A percentile compares a stretch with the other conserved stretches of the same genome.
These are phyloP conservation scores for Collybia nuda DNA, from an alignment of 768 basidiomycete species.

Conservation along the genomic window DNA sequence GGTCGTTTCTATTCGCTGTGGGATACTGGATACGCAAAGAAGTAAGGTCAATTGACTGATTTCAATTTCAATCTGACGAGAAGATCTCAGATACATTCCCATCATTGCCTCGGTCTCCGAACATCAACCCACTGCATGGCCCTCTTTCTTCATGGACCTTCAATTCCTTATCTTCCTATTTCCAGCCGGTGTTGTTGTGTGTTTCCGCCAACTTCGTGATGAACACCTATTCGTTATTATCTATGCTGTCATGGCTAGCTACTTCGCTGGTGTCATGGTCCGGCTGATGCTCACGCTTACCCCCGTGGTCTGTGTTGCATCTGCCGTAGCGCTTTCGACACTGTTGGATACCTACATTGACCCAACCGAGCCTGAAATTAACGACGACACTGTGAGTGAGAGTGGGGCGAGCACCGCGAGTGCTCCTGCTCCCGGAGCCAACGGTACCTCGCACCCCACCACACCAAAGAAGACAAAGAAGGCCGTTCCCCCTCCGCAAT, in stretches of 20 bases:
- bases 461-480: conserved; percentile 64
- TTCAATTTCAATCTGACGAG: conserved; percentile 7
- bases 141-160: conserved; percentile 99
- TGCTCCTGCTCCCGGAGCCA: conserved; percentile 18
- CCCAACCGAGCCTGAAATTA: conserved; percentile 61
- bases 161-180: conserved; percentile 97
- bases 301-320: conserved; percentile 92
- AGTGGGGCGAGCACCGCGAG: conserved; percentile 16
- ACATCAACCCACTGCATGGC: conserved; percentile 99
- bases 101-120: conserved; percentile 99
- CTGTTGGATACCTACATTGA: conserved; percentile 91
- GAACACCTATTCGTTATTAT: conserved; percentile 99
- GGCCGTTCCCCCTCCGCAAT: conserved; percentile 33
- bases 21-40: conserved; percentile 99
- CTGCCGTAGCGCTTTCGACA: conserved; percentile 87
- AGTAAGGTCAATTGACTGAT: conserved; percentile 46
- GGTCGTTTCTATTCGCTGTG: conserved; percentile 98
- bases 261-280: conserved; percentile 99
- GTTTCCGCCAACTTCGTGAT: conserved; percentile 92
- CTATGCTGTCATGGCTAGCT: conserved; percentile 92
- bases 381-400: conserved; percentile 30
- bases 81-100: conserved; percentile 72
- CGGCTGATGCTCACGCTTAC: conserved; percentile 97
- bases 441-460: conserved; percentile 27
- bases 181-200: conserved; percentile 93